Base-by-base conservation (phyloP, 2,329 filamentous ascomycete genomes). In the Pseudocercospora ulei region DNA sequence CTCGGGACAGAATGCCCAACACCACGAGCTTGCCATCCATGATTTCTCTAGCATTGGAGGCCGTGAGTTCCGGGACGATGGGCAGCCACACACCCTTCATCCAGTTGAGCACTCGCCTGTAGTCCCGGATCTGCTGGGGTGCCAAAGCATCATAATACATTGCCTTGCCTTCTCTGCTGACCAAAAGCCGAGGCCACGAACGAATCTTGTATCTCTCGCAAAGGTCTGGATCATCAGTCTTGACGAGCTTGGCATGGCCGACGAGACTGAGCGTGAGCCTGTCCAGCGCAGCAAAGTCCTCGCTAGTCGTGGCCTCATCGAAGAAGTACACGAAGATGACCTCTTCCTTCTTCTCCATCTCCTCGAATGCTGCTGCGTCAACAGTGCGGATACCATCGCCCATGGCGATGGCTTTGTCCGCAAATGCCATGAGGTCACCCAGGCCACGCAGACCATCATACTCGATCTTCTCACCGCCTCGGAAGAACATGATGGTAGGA, bases 251-350 rank as follows among this genome's bases (percentile, higher is more conserved):
- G 17, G 84, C 90, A 57, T 85, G 86, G 19, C 88, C 90, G 43
- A 98, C 85, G 41, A 98, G 72, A 60, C 78, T 87, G 38, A 96
- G 70, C 9, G 85, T 84, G 19, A 98, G 67, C 24, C 86, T 78
- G 47, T 96, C 85, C 27, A 98, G 68, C 13, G 88, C 87, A 52
- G 73, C 70, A 56, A 98, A 94, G 58, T 98, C 90, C 63, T 98
- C 90, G 27, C 71, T 78, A 0, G 86, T 92, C 1, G 88, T 95
- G 7, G 90, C 90, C 52, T 93, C 79, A 58, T 98, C 90, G 63
- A 95, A 98, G 63, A 96, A 93, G 67, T 96, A 98, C 50, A 94
- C 67, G 62, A 98, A 98, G 38, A 96, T 80, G 46, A 98, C 90
- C 44, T 96, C 87, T 54, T 96, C 85, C 47, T 82, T 88, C 67